Conservation (phyloP, 768 basidiomycete species). For the Tricholomella constricta region DNA sequence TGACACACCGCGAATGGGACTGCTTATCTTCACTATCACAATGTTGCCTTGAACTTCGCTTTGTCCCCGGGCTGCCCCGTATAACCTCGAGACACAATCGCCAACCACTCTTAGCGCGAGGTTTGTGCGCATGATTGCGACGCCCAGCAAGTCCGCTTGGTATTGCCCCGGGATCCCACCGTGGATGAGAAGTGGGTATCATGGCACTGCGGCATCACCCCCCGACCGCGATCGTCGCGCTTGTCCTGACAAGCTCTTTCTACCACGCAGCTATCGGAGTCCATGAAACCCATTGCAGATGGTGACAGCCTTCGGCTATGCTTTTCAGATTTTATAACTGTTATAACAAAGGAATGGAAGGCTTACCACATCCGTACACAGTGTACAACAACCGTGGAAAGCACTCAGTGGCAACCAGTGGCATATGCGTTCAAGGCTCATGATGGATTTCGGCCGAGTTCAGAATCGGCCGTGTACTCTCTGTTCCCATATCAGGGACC, state of each 20-base stretch:
- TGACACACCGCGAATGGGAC: neutral
- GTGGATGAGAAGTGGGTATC: neutral
- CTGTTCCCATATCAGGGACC: constrained; percentile 5
- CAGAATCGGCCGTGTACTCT: constrained; percentile 7
- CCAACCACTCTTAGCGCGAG: too few relatives aligned
- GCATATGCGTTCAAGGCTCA: neutral
- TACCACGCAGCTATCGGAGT: neutral
- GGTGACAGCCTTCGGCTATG: neutral
- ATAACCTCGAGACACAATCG: neutral
- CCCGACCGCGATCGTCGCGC: neutral
- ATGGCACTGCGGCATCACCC: neutral
- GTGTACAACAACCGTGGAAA: neutral
- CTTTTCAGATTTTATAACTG: neutral
- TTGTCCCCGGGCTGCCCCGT: neutral
- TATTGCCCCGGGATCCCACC: neutral
- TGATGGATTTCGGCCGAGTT: constrained; percentile 14
- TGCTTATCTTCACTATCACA: constrained; percentile 1
- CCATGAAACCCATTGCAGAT: neutral
- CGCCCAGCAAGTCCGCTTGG: neutral
- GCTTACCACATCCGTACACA: neutral
- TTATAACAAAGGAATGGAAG: neutral
- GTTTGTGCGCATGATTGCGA: neutral
- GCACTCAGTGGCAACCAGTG: neutral
- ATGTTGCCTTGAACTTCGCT: neutral
- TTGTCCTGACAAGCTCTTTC: neutral